phyloP scores from a whole-genome alignment of 2,329 filamentous ascomycete species.

The Scortechinia acanthostroma region DNA sequence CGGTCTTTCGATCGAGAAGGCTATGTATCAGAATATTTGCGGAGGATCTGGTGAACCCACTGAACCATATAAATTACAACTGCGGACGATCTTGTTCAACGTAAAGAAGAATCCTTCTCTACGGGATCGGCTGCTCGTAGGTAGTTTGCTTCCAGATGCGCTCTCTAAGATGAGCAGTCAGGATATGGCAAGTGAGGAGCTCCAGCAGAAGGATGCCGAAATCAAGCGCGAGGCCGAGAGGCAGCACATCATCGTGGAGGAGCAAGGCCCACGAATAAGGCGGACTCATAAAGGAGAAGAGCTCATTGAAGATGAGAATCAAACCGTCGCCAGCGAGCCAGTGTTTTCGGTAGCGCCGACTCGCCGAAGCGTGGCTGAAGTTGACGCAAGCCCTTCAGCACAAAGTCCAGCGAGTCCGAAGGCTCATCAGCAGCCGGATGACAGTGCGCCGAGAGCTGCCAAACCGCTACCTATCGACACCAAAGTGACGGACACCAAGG shows the following conservation, averaged over 20 bases:
- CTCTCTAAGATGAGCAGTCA: constrained; percentile 83
- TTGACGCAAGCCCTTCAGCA: constrained; percentile 5
- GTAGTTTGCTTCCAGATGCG: constrained; percentile 64
- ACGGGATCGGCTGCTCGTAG: constrained; percentile 67
- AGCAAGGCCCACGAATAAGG: constrained; percentile 71
- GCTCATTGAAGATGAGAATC: constrained; percentile 70
- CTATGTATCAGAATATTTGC: constrained; percentile 47
- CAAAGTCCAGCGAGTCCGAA: not conserved
- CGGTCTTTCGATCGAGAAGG: constrained; percentile 68
- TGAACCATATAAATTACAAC: constrained; percentile 48
- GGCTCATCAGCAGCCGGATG: not conserved
- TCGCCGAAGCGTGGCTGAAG: constrained; percentile 14
- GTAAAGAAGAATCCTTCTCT: constrained; percentile 81
- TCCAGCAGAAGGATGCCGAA: constrained; percentile 70
- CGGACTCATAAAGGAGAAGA: constrained; percentile 95
- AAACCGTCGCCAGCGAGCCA: constrained; percentile 20
- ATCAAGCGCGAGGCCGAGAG: constrained; percentile 75
- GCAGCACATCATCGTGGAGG: constrained; percentile 69
- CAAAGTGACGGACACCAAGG: no score
- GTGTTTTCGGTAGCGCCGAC: constrained; percentile 23
- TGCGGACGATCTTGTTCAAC: constrained; percentile 76
- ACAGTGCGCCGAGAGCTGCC: not conserved
- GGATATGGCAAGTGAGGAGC: constrained; percentile 85
- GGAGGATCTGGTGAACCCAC: constrained; percentile 18
- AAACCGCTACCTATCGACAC: not conserved